phyloP scores from a whole-genome alignment of 73 alveolate species.

The Paramecium bursaria region DNA sequence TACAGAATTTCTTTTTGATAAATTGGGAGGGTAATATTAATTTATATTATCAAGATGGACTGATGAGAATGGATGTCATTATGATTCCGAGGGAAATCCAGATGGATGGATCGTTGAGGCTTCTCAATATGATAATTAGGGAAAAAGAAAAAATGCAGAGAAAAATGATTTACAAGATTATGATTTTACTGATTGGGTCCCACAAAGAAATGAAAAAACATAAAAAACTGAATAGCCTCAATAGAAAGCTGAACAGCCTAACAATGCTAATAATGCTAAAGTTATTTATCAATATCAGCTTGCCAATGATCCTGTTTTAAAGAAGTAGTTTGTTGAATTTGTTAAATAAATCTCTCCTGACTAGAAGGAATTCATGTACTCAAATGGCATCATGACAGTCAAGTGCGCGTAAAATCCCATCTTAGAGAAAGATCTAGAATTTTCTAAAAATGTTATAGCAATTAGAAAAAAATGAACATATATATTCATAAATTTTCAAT shows the following conservation, averaged over 20 bases:
- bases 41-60: conserved; percentile 26
- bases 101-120: neutral
- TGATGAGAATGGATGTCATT: conserved; percentile 32
- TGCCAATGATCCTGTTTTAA: neutral
- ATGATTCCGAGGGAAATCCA: neutral
- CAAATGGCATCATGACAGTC: neutral
- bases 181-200: neutral
- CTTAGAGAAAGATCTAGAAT: neutral
- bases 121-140: neutral
- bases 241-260: too few species aligned
- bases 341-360: conserved; percentile 11
- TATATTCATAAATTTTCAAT: conserved; percentile 64
- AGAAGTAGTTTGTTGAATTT: neutral
- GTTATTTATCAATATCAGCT: neutral
- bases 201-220: too few species aligned
- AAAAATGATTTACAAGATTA: neutral
- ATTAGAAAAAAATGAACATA: neutral
- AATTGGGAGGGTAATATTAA: conserved; percentile 1
- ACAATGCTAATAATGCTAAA: neutral
- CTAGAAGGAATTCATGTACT: neutral
- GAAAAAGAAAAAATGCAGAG: neutral
- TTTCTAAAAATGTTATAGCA: neutral
- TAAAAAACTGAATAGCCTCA: too few species aligned
- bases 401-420: too few species aligned
- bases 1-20: neutral